phyloP scores from a whole-genome alignment of 106 monocot genomes.

The Vanilla planifolia region DNA sequence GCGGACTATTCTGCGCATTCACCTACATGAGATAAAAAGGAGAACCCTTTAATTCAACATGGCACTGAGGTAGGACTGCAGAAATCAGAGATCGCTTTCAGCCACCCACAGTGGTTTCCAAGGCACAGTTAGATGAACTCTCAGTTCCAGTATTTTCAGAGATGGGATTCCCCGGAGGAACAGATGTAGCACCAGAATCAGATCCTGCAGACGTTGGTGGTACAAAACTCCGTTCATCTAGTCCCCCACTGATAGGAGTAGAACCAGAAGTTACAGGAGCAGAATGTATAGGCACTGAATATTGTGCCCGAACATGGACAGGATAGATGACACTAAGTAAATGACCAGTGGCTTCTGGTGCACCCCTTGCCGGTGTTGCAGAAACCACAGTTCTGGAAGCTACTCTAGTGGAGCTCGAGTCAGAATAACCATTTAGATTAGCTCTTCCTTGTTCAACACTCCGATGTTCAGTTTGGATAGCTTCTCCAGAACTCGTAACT shows the following conservation, averaged over 20 bases:
- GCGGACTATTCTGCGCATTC: constrained; percentile 6
- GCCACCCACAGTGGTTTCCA: constrained; percentile 5
- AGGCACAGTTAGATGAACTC: constrained; percentile 10
- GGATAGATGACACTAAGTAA: constrained; percentile 50
- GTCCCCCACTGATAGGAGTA: constrained; percentile 9
- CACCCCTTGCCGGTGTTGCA: constrained; percentile 32
- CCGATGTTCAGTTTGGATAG: constrained; percentile 9
- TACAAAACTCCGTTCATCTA: constrained; percentile 1
- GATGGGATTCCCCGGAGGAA: constrained; percentile 24
- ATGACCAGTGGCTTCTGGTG: constrained; percentile 29
- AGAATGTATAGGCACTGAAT: constrained; percentile 17
- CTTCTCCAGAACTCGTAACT: constrained; percentile 16
- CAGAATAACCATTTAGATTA: constrained; percentile 16
- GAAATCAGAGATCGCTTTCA: constrained; percentile 14
- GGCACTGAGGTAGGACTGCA: neutral
- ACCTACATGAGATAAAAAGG: constrained; percentile 7
- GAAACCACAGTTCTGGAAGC: constrained; percentile 47
- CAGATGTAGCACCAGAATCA: constrained; percentile 9
- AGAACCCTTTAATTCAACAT: constrained; percentile 2
- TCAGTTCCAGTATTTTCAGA: constrained; percentile 10
- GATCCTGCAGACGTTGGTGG: constrained; percentile 13
- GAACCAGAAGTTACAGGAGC: constrained; percentile 16
- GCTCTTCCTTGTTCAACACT: constrained; percentile 14
- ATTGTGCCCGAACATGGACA: constrained; percentile 46
- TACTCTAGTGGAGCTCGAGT: constrained; percentile 17